Evolutionary conservation across 305 asterid genomes (phyloP), one percentile per base, ranked within the genome.

Genomic region (Fraxinus nigra): DNA sequence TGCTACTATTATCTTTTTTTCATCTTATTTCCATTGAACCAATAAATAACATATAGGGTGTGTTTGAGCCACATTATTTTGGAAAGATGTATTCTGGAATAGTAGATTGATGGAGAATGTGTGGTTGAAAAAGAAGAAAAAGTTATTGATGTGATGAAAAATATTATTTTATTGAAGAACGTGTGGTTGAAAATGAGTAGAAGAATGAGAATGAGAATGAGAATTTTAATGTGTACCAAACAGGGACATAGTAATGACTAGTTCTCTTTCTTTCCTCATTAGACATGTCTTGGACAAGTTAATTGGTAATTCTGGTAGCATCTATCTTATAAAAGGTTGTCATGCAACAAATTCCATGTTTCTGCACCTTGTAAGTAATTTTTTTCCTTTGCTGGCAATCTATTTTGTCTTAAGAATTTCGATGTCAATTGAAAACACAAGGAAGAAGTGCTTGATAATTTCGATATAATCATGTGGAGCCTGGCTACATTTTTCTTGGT

Each of bases 1-100:
- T 65, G 28, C 77, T 51, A 33, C 26, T 77, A 48, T 35, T 81
- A 61, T 16, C 51, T 77, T 18, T 78, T 0, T 76, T 61, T 78
- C 72, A 43, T 82, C 74, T 59, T 6, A 63, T 63, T 82, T 30
- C 56, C 73, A 48, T 26, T 79, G 46, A 16, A 18, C 37, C 74
- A 13, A 67, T 67, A 5, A 67, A 26, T 67, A 13, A 67, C 9
- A 65, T 26, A 7, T 65, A 32, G 34, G 34, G 34, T 32, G 34
- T 3, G 34, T 32, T 32, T 32, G 34, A 32, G 34, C 34, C 34
- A 32, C 34, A 32, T 32, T 32, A 32, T 32, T 32, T 32, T 32
- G 34, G 5, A 32, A 32, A 5, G 4, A 32, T 32, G 4, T 3
- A 32, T 32, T 32, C 30, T 28, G 35, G 35, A 33, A 33, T 4